Evolutionary conservation across 2,329 filamentous ascomycete species (phyloP), one percentile per base, ranked within the genome.

Genomic region (Talaromyces sp.): DNA sequence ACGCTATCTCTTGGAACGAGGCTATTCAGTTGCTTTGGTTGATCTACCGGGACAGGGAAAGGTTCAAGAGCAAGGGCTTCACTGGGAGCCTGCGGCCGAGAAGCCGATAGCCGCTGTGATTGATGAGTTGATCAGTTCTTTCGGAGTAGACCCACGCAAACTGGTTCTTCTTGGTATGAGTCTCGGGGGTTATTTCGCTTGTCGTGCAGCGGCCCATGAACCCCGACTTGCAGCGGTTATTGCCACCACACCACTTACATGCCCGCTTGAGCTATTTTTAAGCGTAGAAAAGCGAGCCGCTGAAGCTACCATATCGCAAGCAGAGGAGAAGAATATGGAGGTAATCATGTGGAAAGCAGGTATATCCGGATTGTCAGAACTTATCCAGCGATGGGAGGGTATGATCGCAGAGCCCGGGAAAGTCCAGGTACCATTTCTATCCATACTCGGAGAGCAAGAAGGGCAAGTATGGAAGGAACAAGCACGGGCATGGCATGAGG

Each of bases 351-450:
- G 43, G 43, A 47, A 47, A 47, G 43, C 43, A 47, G 43, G 43
- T 22, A 19, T 22, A 47, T 47, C 43, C 3, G 19, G 19, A 22
- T 13, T 47, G 19, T 47, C 43, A 7, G 43, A 47, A 10, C 43
- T 47, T 47, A 8, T 19, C 13, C 43, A 47, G 19, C 19, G 43
- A 47, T 47, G 43, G 43, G 19, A 47, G n/a, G 43, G 43, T 13
- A 47, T 47, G 43, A 13, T 47, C 43, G 43, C 19, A 3, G 43
- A 47, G 11, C 43, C 43, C 10, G 50, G 50, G n/a, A 1, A 31
- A 54, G 50, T 54, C 24, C 24, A 54, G 50, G n/a, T 54, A 24
- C 50, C 50, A 35, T 54, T 54, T 54, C 50, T 54, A 54, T 54
- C 50, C 9, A 33, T 54, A 54, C 24, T 54, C 14, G 50, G 50